Percentiles rank a stretch among this genome's conserved stretches.
Evolutionary conservation across 768 basidiomycete genomes (phyloP).

Genomic region (Lactarius vividus): DNA sequence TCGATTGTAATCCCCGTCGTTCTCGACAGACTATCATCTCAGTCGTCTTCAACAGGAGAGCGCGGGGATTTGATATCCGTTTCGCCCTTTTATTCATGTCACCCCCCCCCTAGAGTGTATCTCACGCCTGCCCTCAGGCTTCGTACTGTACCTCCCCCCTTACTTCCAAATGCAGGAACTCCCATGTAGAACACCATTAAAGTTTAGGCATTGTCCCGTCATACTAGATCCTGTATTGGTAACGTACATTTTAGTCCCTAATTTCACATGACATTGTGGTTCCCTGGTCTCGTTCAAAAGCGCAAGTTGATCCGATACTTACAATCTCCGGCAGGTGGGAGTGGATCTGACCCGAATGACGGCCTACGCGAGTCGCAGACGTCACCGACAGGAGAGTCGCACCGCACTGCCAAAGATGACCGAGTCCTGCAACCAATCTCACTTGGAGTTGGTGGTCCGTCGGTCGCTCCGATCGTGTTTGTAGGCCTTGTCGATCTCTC

Average conservation of each 20-base stretch:
- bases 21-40: constrained; percentile 19
- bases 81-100: not conserved
- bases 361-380: not conserved
- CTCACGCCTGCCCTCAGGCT: not conserved
- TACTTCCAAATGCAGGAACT: not conserved
- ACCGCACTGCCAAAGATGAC: not conserved
- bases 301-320: not conserved
- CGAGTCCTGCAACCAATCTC: not conserved
- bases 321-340: not conserved
- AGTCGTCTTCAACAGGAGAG: constrained; percentile 26
- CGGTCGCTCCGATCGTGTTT: not conserved
- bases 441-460: not conserved
- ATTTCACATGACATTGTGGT: not conserved
- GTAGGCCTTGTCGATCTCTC: not conserved
- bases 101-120: not conserved
- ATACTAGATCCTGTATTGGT: not conserved
- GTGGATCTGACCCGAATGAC: not conserved
- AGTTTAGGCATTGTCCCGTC: not conserved
- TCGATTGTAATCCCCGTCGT: not conserved
- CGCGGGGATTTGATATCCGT: constrained; percentile 17
- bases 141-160: not conserved
- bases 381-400: too few relatives aligned
- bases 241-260: not conserved
- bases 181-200: not conserved
- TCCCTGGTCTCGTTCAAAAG: not conserved